phyloP scores from a whole-genome alignment of 306 rosid genomes.

The Castanea crenata region DNA sequence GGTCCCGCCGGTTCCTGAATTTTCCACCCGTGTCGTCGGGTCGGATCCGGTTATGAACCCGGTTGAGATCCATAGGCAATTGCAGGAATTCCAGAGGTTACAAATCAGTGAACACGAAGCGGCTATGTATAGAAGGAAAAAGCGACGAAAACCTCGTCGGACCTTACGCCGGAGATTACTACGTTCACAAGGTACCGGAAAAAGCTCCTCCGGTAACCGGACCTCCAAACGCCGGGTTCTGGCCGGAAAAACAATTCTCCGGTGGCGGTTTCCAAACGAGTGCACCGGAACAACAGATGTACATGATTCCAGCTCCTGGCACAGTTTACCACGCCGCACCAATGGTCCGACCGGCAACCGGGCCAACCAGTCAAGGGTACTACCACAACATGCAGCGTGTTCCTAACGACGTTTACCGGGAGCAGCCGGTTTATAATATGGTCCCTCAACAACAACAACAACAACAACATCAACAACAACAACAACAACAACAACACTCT shows the following conservation, averaged over 20 bases:
- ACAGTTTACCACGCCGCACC: slow-evolving; percentile 49
- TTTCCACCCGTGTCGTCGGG: slow-evolving; percentile 30
- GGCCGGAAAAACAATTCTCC: slow-evolving; percentile 60
- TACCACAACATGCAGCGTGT: slow-evolving; percentile 62
- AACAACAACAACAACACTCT: neutral
- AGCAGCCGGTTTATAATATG: slow-evolving; percentile 55
- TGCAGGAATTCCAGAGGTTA: slow-evolving; percentile 59
- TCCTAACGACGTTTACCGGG: slow-evolving; percentile 68
- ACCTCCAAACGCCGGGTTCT: slow-evolving; percentile 39
- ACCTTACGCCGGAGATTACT: slow-evolving; percentile 62
- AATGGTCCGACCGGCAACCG: slow-evolving; percentile 43
- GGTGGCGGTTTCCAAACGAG: slow-evolving; percentile 43
- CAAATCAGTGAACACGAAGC: slow-evolving; percentile 65
- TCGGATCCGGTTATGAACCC: slow-evolving; percentile 44
- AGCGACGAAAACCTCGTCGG: slow-evolving; percentile 48
- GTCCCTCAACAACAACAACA: slow-evolving; percentile 12
- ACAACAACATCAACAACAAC: neutral
- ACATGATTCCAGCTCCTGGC: slow-evolving; percentile 58
- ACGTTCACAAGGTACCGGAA: slow-evolving; percentile 51
- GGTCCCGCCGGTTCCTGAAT: slow-evolving; percentile 37
- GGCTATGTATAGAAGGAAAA: slow-evolving; percentile 53
- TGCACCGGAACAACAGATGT: slow-evolving; percentile 53
- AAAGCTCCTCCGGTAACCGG: slow-evolving; percentile 24
- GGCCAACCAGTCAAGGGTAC: slow-evolving; percentile 53
- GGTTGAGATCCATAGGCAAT: slow-evolving; percentile 64